Evolutionary conservation across 257 asterid genomes (phyloP).

Genomic region (Catharanthus roseus): DNA sequence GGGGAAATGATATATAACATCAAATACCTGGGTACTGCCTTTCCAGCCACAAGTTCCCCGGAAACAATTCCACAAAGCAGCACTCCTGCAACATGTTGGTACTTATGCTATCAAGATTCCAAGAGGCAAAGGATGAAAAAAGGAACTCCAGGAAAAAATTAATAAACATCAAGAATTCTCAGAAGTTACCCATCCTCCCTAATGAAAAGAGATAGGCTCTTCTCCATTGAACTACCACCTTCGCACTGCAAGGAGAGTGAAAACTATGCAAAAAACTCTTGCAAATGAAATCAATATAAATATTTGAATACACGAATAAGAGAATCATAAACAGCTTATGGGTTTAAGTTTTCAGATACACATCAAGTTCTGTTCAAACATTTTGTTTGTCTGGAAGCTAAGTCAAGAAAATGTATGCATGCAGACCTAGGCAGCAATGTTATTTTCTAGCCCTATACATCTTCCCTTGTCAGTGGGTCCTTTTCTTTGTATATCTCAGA

Average conservation of each 20-base stretch:
- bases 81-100: constrained; percentile 40
- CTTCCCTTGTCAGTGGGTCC: background rate
- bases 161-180: constrained; percentile 6
- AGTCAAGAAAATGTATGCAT: background rate
- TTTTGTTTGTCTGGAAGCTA: background rate
- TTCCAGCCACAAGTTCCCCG: constrained; percentile 91
- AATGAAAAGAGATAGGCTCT: constrained; percentile 66
- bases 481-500: background rate
- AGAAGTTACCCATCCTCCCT: constrained; percentile 55
- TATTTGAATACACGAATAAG: background rate
- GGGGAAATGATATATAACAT: background rate
- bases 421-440: background rate
- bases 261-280: constrained; percentile 19
- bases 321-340: background rate
- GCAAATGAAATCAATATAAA: background rate
- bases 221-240: constrained; percentile 68
- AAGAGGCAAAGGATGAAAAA: constrained; percentile 8
- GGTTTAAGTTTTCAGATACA: background rate
- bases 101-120: constrained; percentile 15
- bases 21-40: constrained; percentile 59
- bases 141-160: background rate
- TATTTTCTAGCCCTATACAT: background rate
- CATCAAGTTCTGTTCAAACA: background rate
- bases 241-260: constrained; percentile 51
- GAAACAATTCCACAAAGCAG: constrained; percentile 79